Evolutionary conservation across 164 flowering plant species (phyloP).

Genomic region (Kalanchoe fedtschenkoi): DNA sequence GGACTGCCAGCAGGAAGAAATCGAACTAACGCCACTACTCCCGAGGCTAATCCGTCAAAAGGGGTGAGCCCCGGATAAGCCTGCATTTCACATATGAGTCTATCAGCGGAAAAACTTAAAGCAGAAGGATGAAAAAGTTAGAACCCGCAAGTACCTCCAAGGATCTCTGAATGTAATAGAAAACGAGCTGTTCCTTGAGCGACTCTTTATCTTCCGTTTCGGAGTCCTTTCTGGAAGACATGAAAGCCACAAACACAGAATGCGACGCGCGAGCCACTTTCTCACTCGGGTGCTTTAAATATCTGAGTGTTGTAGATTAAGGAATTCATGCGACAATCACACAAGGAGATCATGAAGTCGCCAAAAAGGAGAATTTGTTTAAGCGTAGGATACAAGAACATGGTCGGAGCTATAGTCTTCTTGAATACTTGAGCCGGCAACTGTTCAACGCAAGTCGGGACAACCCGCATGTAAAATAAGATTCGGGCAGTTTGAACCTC

Average conservation of each 20-base stretch:
- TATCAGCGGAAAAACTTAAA: not conserved
- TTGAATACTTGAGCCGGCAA: constrained; percentile 42
- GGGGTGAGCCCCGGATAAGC: constrained; percentile 81
- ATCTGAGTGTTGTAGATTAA: constrained; percentile 37
- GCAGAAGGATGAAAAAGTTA: not conserved
- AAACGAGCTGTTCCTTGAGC: constrained; percentile 78
- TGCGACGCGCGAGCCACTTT: constrained; percentile 85
- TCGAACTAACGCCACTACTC: constrained; percentile 71
- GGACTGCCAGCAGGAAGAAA: constrained; percentile 96
- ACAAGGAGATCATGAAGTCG: not conserved
- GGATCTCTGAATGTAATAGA: constrained; percentile 71
- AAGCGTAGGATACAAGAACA: constrained; percentile 86
- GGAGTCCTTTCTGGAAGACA: constrained; percentile 62
- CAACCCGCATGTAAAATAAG: constrained; percentile 73
- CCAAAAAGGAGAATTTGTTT: not conserved
- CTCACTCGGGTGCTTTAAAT: constrained; percentile 67
- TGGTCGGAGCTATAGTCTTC: constrained; percentile 58
- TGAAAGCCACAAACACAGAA: constrained; percentile 64
- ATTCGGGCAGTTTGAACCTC: constrained; percentile 89
- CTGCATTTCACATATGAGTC: constrained; percentile 29
- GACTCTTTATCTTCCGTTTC: constrained; percentile 36
- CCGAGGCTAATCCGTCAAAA: constrained; percentile 86
- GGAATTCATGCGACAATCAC: constrained; percentile 12
- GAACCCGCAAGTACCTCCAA: constrained; percentile 43
- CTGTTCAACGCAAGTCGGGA: constrained; percentile 64